phyloP scores from a whole-genome alignment of 805 yeast genomes.

The Wickerhamiella spandovensis region DNA sequence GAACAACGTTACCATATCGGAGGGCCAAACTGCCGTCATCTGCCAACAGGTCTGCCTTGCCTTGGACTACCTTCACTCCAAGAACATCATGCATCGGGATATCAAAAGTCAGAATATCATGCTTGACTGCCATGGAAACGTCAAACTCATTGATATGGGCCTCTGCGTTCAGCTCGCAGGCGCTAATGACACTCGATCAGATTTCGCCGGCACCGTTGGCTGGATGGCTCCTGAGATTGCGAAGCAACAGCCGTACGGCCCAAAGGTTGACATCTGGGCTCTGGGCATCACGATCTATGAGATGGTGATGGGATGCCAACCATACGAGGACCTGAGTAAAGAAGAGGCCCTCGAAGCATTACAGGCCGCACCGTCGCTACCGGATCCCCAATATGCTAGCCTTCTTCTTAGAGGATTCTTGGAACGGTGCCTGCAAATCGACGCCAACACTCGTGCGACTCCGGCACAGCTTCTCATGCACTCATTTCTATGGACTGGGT shows the following conservation, averaged over 20 bases:
- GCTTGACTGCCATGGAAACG: conserved; percentile 85
- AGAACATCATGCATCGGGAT: conserved; percentile 92
- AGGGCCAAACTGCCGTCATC: no score
- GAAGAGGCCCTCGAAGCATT: no score
- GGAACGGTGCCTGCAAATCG: no score
- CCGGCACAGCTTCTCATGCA: no score
- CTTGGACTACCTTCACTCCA: conserved; percentile 82
- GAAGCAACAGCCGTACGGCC: conserved; percentile 80
- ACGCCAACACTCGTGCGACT: no score
- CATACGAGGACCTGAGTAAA: no score
- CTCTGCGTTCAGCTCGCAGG: conserved; percentile 91
- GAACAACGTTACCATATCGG: no score
- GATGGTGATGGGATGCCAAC: conserved; percentile 92
- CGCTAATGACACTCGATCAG: conserved; percentile 58
- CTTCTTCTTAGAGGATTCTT: no score
- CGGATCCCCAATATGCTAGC: no score
- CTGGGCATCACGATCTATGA: conserved; percentile 93
- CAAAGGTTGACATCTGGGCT: conserved; percentile 99
- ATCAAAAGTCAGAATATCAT: conserved; percentile 88
- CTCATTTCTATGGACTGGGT: no score
- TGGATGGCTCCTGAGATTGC: conserved; percentile 98
- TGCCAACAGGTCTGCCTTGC: conserved; percentile 85
- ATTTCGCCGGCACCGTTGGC: conserved; percentile 98
- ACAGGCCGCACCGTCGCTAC: no score
- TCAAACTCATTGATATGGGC: conserved; percentile 94